Evolutionary conservation across 306 rosid genomes (phyloP).

Genomic region (Gleditsia sinensis): DNA sequence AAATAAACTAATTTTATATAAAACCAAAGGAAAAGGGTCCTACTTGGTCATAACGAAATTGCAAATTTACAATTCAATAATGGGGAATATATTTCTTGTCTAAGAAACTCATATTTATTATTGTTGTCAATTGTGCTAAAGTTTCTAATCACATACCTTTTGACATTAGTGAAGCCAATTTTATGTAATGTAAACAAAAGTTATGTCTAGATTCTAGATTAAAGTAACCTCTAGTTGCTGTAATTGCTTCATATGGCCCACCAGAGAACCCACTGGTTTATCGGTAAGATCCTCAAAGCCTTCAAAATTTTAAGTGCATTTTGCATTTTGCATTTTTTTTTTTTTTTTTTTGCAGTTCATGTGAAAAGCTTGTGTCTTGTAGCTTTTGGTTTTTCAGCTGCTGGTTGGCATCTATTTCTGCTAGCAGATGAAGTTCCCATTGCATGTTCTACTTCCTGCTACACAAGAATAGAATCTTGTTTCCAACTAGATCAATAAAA

Average conservation of each 20-base stretch:
- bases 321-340: too few relatives aligned
- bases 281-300: background rate
- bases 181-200: slow-evolving; percentile 9
- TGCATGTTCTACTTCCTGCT: background rate
- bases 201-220: background rate
- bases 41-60: slow-evolving; percentile 11
- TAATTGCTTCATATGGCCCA: slow-evolving; percentile 17
- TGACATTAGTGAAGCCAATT: slow-evolving; percentile 24
- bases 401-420: background rate
- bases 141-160: slow-evolving; percentile 16
- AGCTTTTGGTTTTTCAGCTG: background rate
- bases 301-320: background rate
- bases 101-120: background rate
- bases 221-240: slow-evolving; percentile 16
- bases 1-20: background rate
- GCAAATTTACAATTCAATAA: background rate
- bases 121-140: background rate
- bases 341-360: too few relatives aligned
- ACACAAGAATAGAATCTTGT: background rate
- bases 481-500: background rate
- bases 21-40: background rate
- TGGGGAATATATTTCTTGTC: slow-evolving; percentile 38
- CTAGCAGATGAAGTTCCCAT: background rate
- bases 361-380: slow-evolving; percentile 6
- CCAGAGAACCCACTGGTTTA: background rate